Percentiles rank a stretch among this genome's conserved stretches.
These are phyloP conservation scores for Selenicereus undatus DNA, from an alignment of 148 eudicot genomes.

Conservation along the genomic window DNA sequence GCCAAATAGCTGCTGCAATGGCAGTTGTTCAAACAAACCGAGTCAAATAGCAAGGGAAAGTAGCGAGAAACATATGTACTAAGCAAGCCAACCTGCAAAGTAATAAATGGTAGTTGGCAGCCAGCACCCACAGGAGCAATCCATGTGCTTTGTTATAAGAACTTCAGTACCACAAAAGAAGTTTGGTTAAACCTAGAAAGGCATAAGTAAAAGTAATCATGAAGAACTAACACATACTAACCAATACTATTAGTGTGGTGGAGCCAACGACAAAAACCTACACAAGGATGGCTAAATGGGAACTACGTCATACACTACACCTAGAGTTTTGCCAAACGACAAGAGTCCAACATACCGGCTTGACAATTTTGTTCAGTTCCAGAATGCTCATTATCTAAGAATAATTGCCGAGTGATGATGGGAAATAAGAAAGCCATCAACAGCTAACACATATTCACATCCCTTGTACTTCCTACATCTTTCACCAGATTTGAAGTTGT, in stretches of 20 bases:
- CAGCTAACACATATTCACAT: neutral
- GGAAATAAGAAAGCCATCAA: neutral
- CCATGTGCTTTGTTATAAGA: neutral
- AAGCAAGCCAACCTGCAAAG: neutral
- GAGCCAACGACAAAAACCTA: neutral
- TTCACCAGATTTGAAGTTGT: neutral
- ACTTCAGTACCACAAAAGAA: neutral
- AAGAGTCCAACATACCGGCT: neutral
- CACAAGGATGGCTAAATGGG: neutral
- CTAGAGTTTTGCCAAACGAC: neutral
- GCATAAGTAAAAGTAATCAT: neutral
- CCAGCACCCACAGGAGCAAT: neutral
- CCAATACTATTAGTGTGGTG: neutral
- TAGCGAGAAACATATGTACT: neutral
- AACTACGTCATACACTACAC: neutral
- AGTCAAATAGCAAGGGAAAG: too few relatives aligned
- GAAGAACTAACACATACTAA: neutral
- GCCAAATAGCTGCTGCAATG: too few relatives aligned
- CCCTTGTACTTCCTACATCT: neutral
- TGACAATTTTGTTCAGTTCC: neutral
- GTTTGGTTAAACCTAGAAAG: neutral
- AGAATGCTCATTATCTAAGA: neutral
- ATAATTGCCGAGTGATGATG: neutral
- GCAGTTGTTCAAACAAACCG: too few relatives aligned
- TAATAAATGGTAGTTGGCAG: neutral